Base-by-base conservation (phyloP, 805 yeast genomes). In the Zygosaccharomyces pseudorouxii region DNA sequence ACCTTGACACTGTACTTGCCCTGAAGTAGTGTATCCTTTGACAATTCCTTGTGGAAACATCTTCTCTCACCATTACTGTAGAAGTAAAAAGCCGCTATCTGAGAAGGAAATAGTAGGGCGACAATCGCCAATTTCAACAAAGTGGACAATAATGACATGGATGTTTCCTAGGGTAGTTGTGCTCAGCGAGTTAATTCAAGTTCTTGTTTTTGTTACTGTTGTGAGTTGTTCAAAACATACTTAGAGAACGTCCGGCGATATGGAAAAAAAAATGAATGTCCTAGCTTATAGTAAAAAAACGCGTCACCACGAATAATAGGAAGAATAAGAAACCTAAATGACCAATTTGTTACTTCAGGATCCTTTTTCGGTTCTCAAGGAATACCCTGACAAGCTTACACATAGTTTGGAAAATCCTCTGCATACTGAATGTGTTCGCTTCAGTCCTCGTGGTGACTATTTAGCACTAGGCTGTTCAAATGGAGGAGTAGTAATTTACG, bases 291-390 rank as follows among this genome's bases (percentile, higher is more conserved):
- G 37, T 14, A 10, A 14, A 16, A 27, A 47, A 40, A 51, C 54
- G 51, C 54, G 54, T 51, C 14, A 45, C 25, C 36, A 18, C 33
- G 37, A 29, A 31, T 20, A 11, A 16, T 25, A 31, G 39, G 19
- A 27, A 29, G 39, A 33, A 8, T 31, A 14, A 14, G 18, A 25
- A 25, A 10, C 11, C 4, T 10, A 31, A 20, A 56, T 51, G 55
- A 63, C 66, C 58, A 90, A 90, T 65, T 71, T 89, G 29, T 75
- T 93, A 8, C 74, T 92, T 20, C 79, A 87, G 54, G 98, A 90
- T 66, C 97, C 97, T 3, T 88, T 89, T 65, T 81, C 92, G 1
- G 89, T 92, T 19, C 84, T 95, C 18, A 89, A 88, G 60, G 98
- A 90, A 62, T 90, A 79, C 58, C 98, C 98, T 0, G 96, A 90